A percentile compares a stretch with the other conserved stretches of the same genome.
Evolutionary conservation across 106 monocot genomes (phyloP).

Genomic region (Platanthera guangdongensis): DNA sequence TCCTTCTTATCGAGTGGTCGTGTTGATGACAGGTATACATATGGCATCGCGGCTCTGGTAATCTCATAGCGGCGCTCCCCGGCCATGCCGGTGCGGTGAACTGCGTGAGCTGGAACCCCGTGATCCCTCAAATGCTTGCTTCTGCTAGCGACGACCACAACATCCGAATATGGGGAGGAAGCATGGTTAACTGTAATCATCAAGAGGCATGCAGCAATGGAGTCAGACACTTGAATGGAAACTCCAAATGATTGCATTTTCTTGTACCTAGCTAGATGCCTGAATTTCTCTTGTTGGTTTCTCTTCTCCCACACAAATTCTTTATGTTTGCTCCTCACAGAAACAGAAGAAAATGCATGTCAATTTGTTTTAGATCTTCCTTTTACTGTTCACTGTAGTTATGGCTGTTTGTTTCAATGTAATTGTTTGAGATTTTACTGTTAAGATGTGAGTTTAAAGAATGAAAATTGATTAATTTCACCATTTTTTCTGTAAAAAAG

Average conservation of each 20-base stretch:
- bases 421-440: too few species aligned
- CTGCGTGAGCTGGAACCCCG: constrained; percentile 65
- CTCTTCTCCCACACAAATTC: neutral
- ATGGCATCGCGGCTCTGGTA: constrained; percentile 48
- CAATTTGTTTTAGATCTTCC: neutral
- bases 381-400: neutral
- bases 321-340: neutral
- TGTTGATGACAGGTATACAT: constrained; percentile 40
- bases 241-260: constrained; percentile 11
- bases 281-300: neutral
- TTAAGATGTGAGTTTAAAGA: too few species aligned
- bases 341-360: neutral
- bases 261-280: neutral
- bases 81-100: constrained; percentile 57
- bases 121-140: constrained; percentile 53
- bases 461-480: too few species aligned
- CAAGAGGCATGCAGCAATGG: constrained; percentile 33
- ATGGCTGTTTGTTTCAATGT: too few species aligned
- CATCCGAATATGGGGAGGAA: constrained; percentile 49
- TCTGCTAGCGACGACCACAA: constrained; percentile 60
- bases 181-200: constrained; percentile 15
- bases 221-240: constrained; percentile 37
- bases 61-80: constrained; percentile 33
- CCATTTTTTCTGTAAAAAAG: too few species aligned
- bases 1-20: neutral